These are phyloP conservation scores for Pseudogymnoascus sp. DNA, from an alignment of 2,329 filamentous ascomycete genomes.

Conservation along the genomic window DNA sequence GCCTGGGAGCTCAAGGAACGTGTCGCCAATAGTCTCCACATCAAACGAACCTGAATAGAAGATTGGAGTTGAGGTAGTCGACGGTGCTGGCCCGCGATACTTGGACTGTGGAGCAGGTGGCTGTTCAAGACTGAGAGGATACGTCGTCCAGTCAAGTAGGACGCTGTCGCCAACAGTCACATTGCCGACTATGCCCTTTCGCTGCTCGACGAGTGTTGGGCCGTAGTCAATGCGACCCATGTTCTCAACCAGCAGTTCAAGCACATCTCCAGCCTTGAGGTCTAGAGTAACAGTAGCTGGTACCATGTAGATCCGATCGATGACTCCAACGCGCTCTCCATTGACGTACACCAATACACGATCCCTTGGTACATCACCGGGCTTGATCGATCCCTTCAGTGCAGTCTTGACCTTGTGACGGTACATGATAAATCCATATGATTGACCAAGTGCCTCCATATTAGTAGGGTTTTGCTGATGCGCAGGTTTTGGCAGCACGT, in stretches of 20 bases:
- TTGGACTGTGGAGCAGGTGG: constrained; percentile 15
- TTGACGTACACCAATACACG: constrained; percentile 42
- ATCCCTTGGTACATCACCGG: constrained; percentile 38
- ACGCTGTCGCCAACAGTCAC: constrained; percentile 32
- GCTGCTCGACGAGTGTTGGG: constrained; percentile 35
- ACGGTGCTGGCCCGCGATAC: background rate
- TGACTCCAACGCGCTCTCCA: constrained; percentile 33
- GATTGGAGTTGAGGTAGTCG: constrained; percentile 12
- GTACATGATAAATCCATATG: constrained; percentile 39
- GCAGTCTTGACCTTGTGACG: constrained; percentile 27
- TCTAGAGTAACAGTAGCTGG: constrained; percentile 33
- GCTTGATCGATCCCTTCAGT: constrained; percentile 29
- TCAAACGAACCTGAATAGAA: constrained; percentile 29
- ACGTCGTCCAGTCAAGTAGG: constrained; percentile 34
- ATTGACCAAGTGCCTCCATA: constrained; percentile 40
- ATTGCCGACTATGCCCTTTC: constrained; percentile 38
- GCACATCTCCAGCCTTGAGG: constrained; percentile 32
- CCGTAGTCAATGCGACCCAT: constrained; percentile 42
- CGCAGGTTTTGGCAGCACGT: constrained; percentile 25
- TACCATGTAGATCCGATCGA: constrained; percentile 37
- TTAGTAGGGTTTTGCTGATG: constrained; percentile 28
- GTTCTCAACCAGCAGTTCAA: constrained; percentile 42
- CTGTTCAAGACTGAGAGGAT: constrained; percentile 30
- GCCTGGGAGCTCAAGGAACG: constrained; percentile 34
- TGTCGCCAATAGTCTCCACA: constrained; percentile 24